Base-by-base conservation (phyloP, 2,329 filamentous ascomycete species). In the Neoscytalidium dimidiatum region DNA sequence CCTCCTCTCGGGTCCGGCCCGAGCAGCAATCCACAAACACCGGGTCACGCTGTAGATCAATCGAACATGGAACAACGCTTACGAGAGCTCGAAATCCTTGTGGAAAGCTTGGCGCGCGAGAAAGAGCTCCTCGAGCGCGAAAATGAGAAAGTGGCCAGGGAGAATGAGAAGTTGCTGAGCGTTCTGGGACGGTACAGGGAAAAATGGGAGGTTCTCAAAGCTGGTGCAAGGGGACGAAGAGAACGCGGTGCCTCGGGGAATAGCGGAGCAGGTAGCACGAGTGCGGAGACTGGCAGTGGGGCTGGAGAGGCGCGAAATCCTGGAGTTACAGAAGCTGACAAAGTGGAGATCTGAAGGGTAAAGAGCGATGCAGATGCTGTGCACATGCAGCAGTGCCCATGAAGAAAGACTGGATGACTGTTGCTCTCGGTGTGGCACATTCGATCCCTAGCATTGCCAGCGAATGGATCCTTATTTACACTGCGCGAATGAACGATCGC, bases 141-240 rank as follows among this genome's bases (percentile, higher is more conserved):
- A 64, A 88, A 88, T 44, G 87, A 90, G 53, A 84, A 84, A 52
- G 80, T 92, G 53, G 87, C 78, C 11, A 82, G 80, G 57, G 86
- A 89, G 68, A 87, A 89, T 66, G 84, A 87, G 69, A 88, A 87
- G 74, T 74, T 88, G 56, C 82, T 79, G 63, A 80, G 77, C 44
- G 82, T 85, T 6, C 75, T 89, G 14, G 81, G 77, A 0, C 78
- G 83, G 64, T 90, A 90, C 72, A 75, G 86, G 58, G 85, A 88
- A 64, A 84, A 87, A 66, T 91, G 88, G 87, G 88, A 91, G 75
- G 86, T 86, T 69, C 75, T 92, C 69, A 90, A 90, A 75, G 86
- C 88, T 52, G 86, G 86, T 0, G 88, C 88, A 2, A 63, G 75
- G 61, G 75, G 74, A 68, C 74, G 75, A 17, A 48, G 64, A 19